Evolutionary conservation across 1,284 basidiomycete species (phyloP).

Genomic region (Ganoderma boninense): DNA sequence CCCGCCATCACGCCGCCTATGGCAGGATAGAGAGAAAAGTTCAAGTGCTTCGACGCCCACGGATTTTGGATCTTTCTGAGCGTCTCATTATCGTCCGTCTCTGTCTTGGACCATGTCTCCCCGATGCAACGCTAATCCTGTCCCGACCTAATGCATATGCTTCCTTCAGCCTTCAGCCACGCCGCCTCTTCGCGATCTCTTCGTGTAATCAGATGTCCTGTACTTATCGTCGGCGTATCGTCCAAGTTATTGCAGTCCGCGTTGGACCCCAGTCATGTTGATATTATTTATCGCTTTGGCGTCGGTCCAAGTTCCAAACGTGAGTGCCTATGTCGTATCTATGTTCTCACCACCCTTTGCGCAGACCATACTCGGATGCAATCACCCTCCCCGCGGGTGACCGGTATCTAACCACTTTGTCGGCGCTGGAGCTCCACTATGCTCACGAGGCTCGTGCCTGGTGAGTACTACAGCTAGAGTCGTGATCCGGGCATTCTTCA

Average conservation of each 20-base stretch:
- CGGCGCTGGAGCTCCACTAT: neutral
- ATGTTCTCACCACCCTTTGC: neutral
- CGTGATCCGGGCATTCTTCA: neutral
- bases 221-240: neutral
- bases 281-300: too few species aligned
- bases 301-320: too few species aligned
- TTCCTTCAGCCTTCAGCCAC: too few species aligned
- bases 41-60: too few species aligned
- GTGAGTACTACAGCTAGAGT: neutral
- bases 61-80: too few species aligned
- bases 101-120: too few species aligned
- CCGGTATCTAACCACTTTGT: neutral
- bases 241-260: neutral
- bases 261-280: too few species aligned
- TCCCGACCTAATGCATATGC: too few species aligned
- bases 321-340: neutral
- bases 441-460: neutral
- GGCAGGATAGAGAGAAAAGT: too few species aligned
- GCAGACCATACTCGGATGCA: neutral
- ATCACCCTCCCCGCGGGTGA: neutral
- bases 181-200: neutral
- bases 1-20: too few species aligned
- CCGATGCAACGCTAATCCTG: too few species aligned
- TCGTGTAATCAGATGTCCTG: neutral
- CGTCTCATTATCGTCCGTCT: too few species aligned